These are phyloP conservation scores for Gautieria morchelliformis DNA, from an alignment of 768 basidiomycete species.

Conservation along the genomic window DNA sequence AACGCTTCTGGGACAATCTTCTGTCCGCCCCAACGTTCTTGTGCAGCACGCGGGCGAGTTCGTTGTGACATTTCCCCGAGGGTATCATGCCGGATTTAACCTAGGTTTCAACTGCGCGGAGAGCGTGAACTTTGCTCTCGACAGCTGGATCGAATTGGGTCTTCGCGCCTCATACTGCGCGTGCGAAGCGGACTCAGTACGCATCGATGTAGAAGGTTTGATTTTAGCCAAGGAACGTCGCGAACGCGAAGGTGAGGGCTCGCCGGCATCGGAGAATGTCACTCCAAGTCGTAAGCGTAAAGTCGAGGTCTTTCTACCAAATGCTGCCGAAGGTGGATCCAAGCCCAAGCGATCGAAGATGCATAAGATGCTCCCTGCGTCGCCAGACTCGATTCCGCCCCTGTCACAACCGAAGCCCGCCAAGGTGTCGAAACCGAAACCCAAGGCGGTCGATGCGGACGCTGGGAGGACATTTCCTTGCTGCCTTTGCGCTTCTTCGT, in stretches of 20 bases:
- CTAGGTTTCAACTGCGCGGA: slow-evolving; percentile 95
- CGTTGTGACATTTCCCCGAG: slow-evolving; percentile 88
- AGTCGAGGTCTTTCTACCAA: slow-evolving; percentile 1
- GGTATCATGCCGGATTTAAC: slow-evolving; percentile 97
- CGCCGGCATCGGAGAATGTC: not conserved
- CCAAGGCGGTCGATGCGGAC: not conserved
- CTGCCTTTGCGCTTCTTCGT: slow-evolving; percentile 54
- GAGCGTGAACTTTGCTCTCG: slow-evolving; percentile 92
- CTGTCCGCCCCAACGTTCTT: slow-evolving; percentile 74
- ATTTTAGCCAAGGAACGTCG: not conserved
- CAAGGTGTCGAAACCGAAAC: not conserved
- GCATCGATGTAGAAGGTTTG: slow-evolving; percentile 3
- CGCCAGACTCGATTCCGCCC: slow-evolving; percentile 11
- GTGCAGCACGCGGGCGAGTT: slow-evolving; percentile 95
- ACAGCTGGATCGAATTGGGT: slow-evolving; percentile 88
- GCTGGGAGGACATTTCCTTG: slow-evolving; percentile 53
- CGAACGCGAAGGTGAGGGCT: not conserved
- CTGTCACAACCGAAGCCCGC: not conserved
- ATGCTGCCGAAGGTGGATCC: not conserved
- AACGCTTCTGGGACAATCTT: slow-evolving; percentile 63
- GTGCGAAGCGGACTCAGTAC: slow-evolving; percentile 35
- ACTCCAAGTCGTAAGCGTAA: not conserved
- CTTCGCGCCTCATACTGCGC: slow-evolving; percentile 67
- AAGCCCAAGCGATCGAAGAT: slow-evolving; percentile 11
- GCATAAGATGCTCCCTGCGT: not conserved